Evolutionary conservation across 768 basidiomycete genomes (phyloP).

Genomic region (Cystoderma amianthinum): DNA sequence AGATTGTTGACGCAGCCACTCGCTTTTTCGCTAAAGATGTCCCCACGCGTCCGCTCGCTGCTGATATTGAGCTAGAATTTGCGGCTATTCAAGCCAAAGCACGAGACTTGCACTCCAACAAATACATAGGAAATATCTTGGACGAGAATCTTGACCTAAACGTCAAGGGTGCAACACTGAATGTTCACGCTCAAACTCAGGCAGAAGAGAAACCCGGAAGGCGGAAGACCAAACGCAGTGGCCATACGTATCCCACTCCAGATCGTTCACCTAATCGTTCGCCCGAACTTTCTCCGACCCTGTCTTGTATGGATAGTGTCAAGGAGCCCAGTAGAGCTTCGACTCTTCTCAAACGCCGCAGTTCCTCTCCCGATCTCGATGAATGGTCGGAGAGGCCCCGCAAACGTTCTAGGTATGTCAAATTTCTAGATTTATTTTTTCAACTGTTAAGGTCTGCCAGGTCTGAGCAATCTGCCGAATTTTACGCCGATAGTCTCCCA

Average conservation of each 20-base stretch:
- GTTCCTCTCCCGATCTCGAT: background rate
- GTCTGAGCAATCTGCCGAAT: too few relatives aligned
- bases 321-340: too few relatives aligned
- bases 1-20: constrained; percentile 30
- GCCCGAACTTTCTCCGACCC: constrained; percentile 5
- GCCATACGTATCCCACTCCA: constrained; percentile 12
- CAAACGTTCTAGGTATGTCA: background rate
- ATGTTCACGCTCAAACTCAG: background rate
- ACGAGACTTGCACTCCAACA: too few relatives aligned
- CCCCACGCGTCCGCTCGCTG: constrained; percentile 11
- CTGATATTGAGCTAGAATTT: constrained; percentile 14
- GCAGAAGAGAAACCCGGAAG: background rate
- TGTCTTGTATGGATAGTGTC: too few relatives aligned
- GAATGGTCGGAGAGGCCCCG: background rate
- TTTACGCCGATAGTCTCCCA: constrained; percentile 6
- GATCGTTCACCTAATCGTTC: constrained; percentile 9
- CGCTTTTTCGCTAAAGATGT: constrained; percentile 18
- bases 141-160: constrained; percentile 15
- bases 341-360: constrained; percentile 10
- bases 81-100: constrained; percentile 12
- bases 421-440: too few relatives aligned
- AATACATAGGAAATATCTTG: too few relatives aligned
- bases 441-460: too few relatives aligned
- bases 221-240: background rate
- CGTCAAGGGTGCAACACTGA: constrained; percentile 19